These are phyloP conservation scores for Thelonectria rubi DNA, from an alignment of 2,329 filamentous ascomycete genomes.

Conservation along the genomic window DNA sequence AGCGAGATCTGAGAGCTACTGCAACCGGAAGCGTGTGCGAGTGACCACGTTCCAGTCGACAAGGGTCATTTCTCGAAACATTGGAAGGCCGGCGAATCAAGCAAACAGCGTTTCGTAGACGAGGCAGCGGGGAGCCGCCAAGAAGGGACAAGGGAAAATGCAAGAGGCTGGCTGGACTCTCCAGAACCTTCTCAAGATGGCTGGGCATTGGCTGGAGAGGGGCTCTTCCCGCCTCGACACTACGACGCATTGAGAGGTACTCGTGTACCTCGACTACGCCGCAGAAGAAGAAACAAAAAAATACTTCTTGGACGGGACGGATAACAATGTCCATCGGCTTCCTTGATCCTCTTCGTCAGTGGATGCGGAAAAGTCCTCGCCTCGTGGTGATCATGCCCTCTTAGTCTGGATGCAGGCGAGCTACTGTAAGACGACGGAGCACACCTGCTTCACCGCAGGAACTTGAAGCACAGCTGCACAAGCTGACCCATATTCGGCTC, in stretches of 20 bases:
- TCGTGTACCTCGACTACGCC: not conserved
- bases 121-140: not conserved
- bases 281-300: not conserved
- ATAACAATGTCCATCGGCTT: not conserved
- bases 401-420: slow-evolving; percentile 9
- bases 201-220: slow-evolving; percentile 12
- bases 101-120: not conserved
- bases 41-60: not conserved
- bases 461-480: not conserved
- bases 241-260: too few species aligned
- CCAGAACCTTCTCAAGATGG: slow-evolving; percentile 10
- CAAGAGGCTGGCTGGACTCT: slow-evolving; percentile 24
- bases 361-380: slow-evolving; percentile 5
- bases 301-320: not conserved
- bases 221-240: not conserved
- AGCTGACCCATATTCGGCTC: not conserved
- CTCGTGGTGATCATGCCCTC: slow-evolving; percentile 11
- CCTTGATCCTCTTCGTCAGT: not conserved
- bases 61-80: too few species aligned
- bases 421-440: slow-evolving; percentile 23
- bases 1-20: not conserved
- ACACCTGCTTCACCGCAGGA: slow-evolving; percentile 8
- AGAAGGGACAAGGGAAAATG: slow-evolving; percentile 17
- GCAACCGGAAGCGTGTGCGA: too few species aligned
- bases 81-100: not conserved